Evolutionary conservation across 768 basidiomycete species (phyloP).

Genomic region (Suillus variegatus): DNA sequence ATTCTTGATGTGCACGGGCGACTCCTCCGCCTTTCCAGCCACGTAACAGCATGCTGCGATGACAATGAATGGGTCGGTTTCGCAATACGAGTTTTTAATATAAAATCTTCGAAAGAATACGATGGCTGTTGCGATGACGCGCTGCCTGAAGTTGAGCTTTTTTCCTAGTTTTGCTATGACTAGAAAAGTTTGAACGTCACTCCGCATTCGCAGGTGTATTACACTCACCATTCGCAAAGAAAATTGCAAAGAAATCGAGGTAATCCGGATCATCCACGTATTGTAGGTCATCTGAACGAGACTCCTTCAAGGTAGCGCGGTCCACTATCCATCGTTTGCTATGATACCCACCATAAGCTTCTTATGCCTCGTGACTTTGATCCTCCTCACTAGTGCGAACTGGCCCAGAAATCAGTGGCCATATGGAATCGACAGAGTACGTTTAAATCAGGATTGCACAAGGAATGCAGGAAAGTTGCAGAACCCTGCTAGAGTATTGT

Average conservation of each 20-base stretch:
- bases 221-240: slow-evolving; percentile 77
- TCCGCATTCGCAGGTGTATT: too few relatives aligned
- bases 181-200: slow-evolving; percentile 27
- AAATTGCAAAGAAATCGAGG: slow-evolving; percentile 82
- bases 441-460: neutral
- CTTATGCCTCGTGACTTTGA: slow-evolving; percentile 8
- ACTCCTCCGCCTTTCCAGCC: slow-evolving; percentile 96
- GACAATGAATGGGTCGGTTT: slow-evolving; percentile 93
- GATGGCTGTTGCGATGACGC: slow-evolving; percentile 91
- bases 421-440: slow-evolving; percentile 38
- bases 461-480: neutral
- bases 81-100: slow-evolving; percentile 91
- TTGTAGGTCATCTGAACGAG: slow-evolving; percentile 75
- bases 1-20: slow-evolving; percentile 91
- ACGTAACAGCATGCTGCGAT: slow-evolving; percentile 94
- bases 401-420: slow-evolving; percentile 92
- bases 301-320: slow-evolving; percentile 67
- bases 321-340: slow-evolving; percentile 95
- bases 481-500: neutral
- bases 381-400: slow-evolving; percentile 76
- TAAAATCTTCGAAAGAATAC: slow-evolving; percentile 98
- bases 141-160: slow-evolving; percentile 79
- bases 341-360: slow-evolving; percentile 22
- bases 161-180: slow-evolving; percentile 88
- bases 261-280: slow-evolving; percentile 80